A percentile compares a stretch with the other conserved stretches of the same genome.
Evolutionary conservation across 176 grass and related monocot genomes (phyloP).

Genomic region (Juncus inflexus): DNA sequence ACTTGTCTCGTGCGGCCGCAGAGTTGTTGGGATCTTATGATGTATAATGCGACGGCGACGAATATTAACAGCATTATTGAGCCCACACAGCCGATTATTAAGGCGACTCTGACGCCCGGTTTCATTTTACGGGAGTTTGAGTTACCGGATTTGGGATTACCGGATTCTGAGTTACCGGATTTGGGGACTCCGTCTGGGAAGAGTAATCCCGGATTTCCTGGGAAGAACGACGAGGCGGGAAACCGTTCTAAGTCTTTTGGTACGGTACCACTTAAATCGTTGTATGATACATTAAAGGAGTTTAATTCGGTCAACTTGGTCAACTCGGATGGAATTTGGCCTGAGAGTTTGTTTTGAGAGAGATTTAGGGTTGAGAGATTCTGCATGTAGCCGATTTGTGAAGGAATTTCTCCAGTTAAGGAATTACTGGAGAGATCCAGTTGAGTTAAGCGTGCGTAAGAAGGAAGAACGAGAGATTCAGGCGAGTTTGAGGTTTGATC

Average conservation of each 20-base stretch:
- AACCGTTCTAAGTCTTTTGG: slow-evolving; percentile 81
- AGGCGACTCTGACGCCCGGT: slow-evolving; percentile 52
- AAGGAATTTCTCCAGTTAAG: slow-evolving; percentile 60
- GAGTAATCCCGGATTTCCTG: slow-evolving; percentile 67
- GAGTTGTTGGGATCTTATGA: slow-evolving; percentile 74
- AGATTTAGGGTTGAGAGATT: slow-evolving; percentile 63
- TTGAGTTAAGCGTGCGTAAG: slow-evolving; percentile 54
- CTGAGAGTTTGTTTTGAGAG: slow-evolving; percentile 68
- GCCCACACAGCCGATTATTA: slow-evolving; percentile 78
- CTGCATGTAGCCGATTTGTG: slow-evolving; percentile 78
- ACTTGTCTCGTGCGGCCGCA: slow-evolving; percentile 72
- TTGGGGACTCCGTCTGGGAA: slow-evolving; percentile 62
- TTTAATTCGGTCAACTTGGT: slow-evolving; percentile 59
- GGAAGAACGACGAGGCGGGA: slow-evolving; percentile 66
- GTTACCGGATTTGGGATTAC: slow-evolving; percentile 17
- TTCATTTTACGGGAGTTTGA: slow-evolving; percentile 44
- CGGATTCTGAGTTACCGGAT: slow-evolving; percentile 35
- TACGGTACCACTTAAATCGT: slow-evolving; percentile 70
- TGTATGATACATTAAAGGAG: slow-evolving; percentile 79
- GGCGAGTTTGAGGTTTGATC: slow-evolving; percentile 64
- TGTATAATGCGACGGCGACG: slow-evolving; percentile 59
- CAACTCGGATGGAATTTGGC: slow-evolving; percentile 66
- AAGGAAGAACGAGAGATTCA: slow-evolving; percentile 56
- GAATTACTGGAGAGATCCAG: slow-evolving; percentile 83
- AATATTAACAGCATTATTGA: slow-evolving; percentile 63